phyloP scores from a whole-genome alignment of 2,329 filamentous ascomycete genomes.

The Botryosphaeria dothidea region DNA sequence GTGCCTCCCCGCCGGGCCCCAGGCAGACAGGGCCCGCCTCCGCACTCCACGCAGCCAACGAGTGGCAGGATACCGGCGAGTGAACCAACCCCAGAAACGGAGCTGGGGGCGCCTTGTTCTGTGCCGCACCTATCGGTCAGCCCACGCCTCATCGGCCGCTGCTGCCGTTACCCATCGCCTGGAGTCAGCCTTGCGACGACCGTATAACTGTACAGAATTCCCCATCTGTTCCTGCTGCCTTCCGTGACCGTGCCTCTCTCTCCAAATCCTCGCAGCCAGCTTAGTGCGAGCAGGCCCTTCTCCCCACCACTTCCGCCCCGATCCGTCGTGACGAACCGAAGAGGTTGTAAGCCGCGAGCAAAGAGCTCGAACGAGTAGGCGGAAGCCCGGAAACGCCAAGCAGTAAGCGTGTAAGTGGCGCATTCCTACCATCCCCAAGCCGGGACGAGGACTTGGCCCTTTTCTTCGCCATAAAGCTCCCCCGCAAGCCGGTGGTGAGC shows the following conservation, averaged over 20 bases:
- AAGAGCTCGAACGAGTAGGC: background rate
- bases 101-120: background rate
- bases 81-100: background rate
- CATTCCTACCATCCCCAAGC: background rate
- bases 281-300: background rate
- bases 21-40: background rate
- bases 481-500: background rate
- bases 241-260: background rate
- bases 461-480: slow-evolving; percentile 1
- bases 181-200: background rate
- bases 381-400: background rate
- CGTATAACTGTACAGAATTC: background rate
- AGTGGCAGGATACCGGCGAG: background rate
- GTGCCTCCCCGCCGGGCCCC: background rate
- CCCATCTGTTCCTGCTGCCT: background rate
- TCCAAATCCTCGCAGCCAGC: background rate
- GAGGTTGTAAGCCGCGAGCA: background rate
- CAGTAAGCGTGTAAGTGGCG: slow-evolving; percentile 12
- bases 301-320: no score
- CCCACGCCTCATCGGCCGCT: slow-evolving; percentile 5
- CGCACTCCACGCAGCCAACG: background rate
- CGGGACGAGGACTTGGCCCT: background rate
- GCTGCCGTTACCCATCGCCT: background rate
- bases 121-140: slow-evolving; percentile 4
- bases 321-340: background rate